A percentile compares a stretch with the other conserved stretches of the same genome.
Conservation (phyloP, 1,284 basidiomycete genomes). For the Cryptococcus floricola region DNA sequence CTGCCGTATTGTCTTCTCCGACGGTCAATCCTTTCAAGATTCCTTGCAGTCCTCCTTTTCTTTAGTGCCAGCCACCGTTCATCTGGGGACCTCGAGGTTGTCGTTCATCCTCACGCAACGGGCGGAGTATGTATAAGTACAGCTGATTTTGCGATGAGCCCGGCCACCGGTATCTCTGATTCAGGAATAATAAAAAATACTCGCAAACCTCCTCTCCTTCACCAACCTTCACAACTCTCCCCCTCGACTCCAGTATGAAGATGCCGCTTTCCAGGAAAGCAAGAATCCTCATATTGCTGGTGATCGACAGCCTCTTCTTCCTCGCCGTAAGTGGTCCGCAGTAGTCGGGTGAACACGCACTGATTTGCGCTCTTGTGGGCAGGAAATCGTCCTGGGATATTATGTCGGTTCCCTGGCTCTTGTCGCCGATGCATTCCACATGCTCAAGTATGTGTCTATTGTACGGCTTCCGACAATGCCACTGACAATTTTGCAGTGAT, state of each 20-base stretch:
- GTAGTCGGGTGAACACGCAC: not conserved
- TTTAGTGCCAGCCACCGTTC: too few relatives aligned
- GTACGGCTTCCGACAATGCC: not conserved
- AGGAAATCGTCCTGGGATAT: conserved; percentile 64
- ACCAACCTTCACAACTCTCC: too few relatives aligned
- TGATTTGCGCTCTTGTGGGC: not conserved
- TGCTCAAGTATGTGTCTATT: conserved; percentile 72
- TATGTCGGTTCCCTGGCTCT: conserved; percentile 90
- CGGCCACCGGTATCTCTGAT: too few relatives aligned
- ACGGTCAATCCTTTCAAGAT: too few relatives aligned
- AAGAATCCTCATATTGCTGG: conserved; percentile 73
- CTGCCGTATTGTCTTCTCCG: too few relatives aligned
- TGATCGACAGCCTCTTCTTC: conserved; percentile 87
- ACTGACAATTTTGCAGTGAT: conserved; percentile 58
- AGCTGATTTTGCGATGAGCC: too few relatives aligned
- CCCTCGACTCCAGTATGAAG: not conserved
- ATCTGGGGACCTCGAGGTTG: too few relatives aligned
- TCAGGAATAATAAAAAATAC: too few relatives aligned
- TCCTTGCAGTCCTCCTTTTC: too few relatives aligned
- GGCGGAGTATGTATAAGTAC: too few relatives aligned
- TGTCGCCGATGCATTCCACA: conserved; percentile 96
- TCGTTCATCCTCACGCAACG: too few relatives aligned
- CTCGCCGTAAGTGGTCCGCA: conserved; percentile 62
- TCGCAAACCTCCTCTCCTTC: too few relatives aligned
- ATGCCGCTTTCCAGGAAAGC: conserved; percentile 67